Conservation (phyloP, 2,329 filamentous ascomycete species). For the Trichoderma asperellum region DNA sequence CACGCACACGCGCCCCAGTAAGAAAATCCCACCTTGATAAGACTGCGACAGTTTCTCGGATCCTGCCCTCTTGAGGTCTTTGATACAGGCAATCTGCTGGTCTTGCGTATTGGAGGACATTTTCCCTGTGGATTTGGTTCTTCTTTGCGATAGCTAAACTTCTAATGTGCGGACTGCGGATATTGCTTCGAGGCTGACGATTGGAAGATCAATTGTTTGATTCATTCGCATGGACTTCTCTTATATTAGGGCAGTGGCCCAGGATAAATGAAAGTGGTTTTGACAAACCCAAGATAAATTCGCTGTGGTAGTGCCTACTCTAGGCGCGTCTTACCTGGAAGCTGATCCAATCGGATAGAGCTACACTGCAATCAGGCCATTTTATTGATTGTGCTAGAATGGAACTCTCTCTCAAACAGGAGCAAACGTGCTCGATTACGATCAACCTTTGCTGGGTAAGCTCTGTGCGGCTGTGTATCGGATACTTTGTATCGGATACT, state of each 20-base stretch:
- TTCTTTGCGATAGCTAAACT: background rate
- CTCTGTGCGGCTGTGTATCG: background rate
- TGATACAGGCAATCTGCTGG: background rate
- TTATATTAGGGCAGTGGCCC: background rate
- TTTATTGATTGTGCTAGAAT: background rate
- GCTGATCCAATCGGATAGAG: constrained; percentile 10
- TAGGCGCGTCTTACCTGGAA: constrained; percentile 1
- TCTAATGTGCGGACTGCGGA: background rate
- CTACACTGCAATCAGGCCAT: constrained; percentile 1
- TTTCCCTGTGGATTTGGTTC: background rate
- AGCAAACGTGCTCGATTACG: background rate
- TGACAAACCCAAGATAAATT: background rate
- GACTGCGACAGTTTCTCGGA: background rate
- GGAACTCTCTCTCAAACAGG: background rate
- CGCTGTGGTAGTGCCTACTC: constrained; percentile 1
- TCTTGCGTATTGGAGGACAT: background rate
- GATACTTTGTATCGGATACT: background rate
- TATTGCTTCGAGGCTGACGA: background rate
- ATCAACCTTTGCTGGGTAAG: background rate
- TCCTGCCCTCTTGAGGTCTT: background rate
- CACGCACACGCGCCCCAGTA: background rate
- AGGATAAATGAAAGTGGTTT: background rate
- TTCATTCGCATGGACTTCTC: background rate
- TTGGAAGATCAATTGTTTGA: background rate
- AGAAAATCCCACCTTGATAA: background rate